A percentile compares a stretch with the other conserved stretches of the same genome.
Evolutionary conservation across 768 basidiomycete species (phyloP).

Genomic region (Plicaturopsis crispa): DNA sequence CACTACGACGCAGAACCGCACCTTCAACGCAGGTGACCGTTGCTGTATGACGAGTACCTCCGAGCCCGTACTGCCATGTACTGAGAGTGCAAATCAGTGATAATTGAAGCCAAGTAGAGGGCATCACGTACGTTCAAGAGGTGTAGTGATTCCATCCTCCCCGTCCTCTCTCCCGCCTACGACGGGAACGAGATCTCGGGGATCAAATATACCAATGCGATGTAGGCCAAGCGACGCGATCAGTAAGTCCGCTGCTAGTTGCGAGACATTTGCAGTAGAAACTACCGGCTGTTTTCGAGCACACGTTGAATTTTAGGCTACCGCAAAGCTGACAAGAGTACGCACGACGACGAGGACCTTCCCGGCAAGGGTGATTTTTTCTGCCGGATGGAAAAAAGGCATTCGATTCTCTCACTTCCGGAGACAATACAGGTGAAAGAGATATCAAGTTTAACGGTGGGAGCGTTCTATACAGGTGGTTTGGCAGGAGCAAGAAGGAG

Average conservation of each 20-base stretch:
- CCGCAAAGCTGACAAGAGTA: conserved; percentile 9
- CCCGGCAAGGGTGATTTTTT: conserved; percentile 20
- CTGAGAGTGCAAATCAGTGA: conserved; percentile 26
- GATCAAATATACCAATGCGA: conserved; percentile 57
- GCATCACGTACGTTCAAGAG: conserved; percentile 61
- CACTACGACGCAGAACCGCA: neutral
- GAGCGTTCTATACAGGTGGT: too few relatives aligned
- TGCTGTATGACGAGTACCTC: conserved; percentile 67
- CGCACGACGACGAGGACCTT: conserved; percentile 40
- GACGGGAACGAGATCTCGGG: conserved; percentile 59
- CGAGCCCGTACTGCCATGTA: conserved; percentile 48
- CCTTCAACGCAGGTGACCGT: conserved; percentile 73
- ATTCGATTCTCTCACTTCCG: too few relatives aligned
- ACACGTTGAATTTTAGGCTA: conserved; percentile 5
- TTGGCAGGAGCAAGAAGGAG: too few relatives aligned
- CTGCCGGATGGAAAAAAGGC: conserved; percentile 27
- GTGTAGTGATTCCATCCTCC: conserved; percentile 55
- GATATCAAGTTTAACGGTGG: too few relatives aligned
- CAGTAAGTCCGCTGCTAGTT: conserved; percentile 69
- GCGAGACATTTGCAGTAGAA: conserved; percentile 76
- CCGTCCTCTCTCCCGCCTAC: conserved; percentile 65
- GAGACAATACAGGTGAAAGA: too few relatives aligned
- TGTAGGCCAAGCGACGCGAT: conserved; percentile 57
- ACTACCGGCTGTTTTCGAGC: conserved; percentile 50
- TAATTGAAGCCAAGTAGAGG: neutral